Conservation (phyloP, 805 yeast genomes). For the Barnettozyma vustinii region DNA sequence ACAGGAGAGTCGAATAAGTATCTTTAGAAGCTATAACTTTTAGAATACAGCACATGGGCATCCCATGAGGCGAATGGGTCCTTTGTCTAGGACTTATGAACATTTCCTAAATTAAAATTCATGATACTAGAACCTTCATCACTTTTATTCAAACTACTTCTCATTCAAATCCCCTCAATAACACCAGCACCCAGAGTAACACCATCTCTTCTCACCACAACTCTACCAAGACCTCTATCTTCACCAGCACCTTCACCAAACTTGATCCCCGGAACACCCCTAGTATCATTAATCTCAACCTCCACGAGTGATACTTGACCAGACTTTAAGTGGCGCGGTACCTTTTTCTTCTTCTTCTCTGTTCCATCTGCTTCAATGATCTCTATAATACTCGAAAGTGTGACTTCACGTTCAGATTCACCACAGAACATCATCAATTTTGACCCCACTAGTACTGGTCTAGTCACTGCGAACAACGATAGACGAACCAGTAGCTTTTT, state of each 20-base stretch:
- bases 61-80: too few relatives aligned
- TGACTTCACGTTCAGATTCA: conserved; percentile 92
- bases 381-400: conserved; percentile 70
- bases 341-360: conserved; percentile 73
- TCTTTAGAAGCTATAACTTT: too few relatives aligned
- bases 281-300: conserved; percentile 66
- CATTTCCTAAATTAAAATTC: too few relatives aligned
- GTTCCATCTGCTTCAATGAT: conserved; percentile 93
- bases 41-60: too few relatives aligned
- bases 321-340: conserved; percentile 90
- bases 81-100: too few relatives aligned
- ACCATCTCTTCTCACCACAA: conserved; percentile 99
- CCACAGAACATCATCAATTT: conserved; percentile 89
- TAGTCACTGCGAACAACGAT: conserved; percentile 85
- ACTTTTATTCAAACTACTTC: neutral
- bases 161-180: conserved; percentile 51
- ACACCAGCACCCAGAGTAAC: conserved; percentile 99
- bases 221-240: conserved; percentile 96
- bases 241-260: conserved; percentile 49
- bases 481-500: conserved; percentile 77
- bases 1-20: too few relatives aligned
- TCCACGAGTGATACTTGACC: conserved; percentile 95
- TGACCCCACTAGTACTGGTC: conserved; percentile 89
- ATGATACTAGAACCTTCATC: too few relatives aligned
- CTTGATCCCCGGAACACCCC: conserved; percentile 91